Conservation (phyloP, 495 filamentous ascomycete genomes). For the Xylaria grammica region DNA sequence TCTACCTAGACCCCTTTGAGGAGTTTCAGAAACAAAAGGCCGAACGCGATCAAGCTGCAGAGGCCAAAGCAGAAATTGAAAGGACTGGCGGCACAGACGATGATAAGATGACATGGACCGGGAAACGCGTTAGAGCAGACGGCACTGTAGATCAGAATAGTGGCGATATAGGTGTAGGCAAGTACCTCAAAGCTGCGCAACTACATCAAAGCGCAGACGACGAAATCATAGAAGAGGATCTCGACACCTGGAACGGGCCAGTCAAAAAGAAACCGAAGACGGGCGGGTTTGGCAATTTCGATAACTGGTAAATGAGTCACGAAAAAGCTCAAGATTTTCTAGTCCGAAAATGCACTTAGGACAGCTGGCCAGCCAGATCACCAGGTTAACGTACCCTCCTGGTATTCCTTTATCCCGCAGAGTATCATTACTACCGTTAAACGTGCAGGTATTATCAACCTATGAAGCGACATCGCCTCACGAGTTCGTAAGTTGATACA, state of each 20-base stretch:
- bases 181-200: conserved; percentile 72
- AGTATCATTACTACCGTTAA: neutral
- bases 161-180: conserved; percentile 68
- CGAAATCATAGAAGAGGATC: conserved; percentile 64
- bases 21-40: conserved; percentile 76
- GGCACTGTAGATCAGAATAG: conserved; percentile 56
- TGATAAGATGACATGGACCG: conserved; percentile 89
- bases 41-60: conserved; percentile 55
- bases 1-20: conserved; percentile 95
- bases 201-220: conserved; percentile 48
- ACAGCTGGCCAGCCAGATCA: neutral
- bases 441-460: neutral
- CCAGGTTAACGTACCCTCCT: neutral
- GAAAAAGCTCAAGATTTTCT: neutral
- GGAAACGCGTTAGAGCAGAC: conserved; percentile 73
- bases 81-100: conserved; percentile 68
- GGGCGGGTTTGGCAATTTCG: conserved; percentile 94
- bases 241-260: conserved; percentile 67
- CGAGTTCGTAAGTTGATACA: neutral
- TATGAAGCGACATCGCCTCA: neutral
- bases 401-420: neutral
- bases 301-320: conserved; percentile 64
- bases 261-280: conserved; percentile 80
- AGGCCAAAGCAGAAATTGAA: conserved; percentile 57
- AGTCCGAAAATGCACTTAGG: neutral